Evolutionary conservation across 2,329 filamentous ascomycete genomes (phyloP), one percentile per base, ranked within the genome.

Genomic region (Trichoderma arundinaceum): DNA sequence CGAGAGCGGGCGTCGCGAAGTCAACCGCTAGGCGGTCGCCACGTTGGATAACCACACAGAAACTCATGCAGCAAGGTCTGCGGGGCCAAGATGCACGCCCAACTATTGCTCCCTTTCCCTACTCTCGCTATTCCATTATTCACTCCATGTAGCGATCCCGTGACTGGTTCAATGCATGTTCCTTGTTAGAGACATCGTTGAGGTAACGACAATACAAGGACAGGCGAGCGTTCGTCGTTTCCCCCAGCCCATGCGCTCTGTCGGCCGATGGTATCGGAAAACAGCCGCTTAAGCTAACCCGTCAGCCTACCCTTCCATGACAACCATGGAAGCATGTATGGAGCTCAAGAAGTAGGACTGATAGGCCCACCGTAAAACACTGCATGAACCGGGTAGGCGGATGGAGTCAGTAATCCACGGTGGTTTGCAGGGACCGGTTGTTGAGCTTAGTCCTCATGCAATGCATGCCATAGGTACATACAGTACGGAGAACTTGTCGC

Each of bases 381-480:
- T 66, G 65, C 65, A 66, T 66, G 65, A 66, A 66, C 65, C 52
- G 60, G 59, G 65, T 49, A 41, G 51, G 60, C 51, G 51, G 59
- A 64, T 66, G 65, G 65, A 54, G 59, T 41, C 57, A 51, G 57
- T 39, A 56, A 49, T 35, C 51, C 51, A 44, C 19, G 59, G 52
- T 64, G 32, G 60, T 57, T 66, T 64, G 65, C 65, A 66, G 65
- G 65, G 65, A 38, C 65, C 58, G 43, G 64, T 62, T 66, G 46
- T 44, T 49, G 65, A 58, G 22, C 58, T 66, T 67, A 71, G 69
- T 59, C 51, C 67, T 46, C 68, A 70, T 68, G 68, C 62, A 57
- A 71, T 71, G 71, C 70, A 72, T 67, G 70, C 70, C 68, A 71
- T 71, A 57, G 48, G 44, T 66, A 66, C 65, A 65, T 53, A 46